A percentile compares a stretch with the other conserved stretches of the same genome.
phyloP scores from a whole-genome alignment of 805 yeast genomes.

The Kuraishia molischiana region DNA sequence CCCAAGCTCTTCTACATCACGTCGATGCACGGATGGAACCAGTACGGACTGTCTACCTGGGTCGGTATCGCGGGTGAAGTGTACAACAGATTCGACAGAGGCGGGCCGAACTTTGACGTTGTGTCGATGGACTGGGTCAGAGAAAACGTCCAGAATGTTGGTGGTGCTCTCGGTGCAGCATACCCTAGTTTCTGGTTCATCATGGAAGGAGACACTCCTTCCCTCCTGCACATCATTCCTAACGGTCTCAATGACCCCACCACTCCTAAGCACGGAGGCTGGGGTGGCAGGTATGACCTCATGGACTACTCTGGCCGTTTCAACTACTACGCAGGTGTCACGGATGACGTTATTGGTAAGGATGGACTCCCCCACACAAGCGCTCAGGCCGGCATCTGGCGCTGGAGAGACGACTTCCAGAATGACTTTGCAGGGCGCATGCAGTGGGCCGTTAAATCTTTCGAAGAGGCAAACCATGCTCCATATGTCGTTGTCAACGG shows the following conservation, averaged over 20 bases:
- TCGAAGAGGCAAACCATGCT: conserved; percentile 11
- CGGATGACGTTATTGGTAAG: conserved; percentile 11
- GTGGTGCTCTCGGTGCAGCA: conserved; percentile 15
- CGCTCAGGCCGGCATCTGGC: conserved; percentile 17
- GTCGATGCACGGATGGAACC: conserved; percentile 15
- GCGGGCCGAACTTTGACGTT: conserved; percentile 14
- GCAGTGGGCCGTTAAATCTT: conserved; percentile 17
- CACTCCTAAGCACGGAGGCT: conserved; percentile 19
- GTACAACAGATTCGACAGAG: conserved; percentile 12
- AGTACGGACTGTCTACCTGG: conserved; percentile 16
- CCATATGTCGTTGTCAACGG: conserved; percentile 15
- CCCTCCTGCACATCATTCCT: conserved; percentile 13
- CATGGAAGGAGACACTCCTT: conserved; percentile 21
- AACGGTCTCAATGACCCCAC: conserved; percentile 17
- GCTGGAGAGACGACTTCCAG: conserved; percentile 20
- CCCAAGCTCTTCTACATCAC: conserved; percentile 14
- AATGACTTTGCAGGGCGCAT: conserved; percentile 17
- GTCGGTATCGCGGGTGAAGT: conserved; percentile 19
- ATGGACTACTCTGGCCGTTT: conserved; percentile 9
- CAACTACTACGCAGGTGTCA: conserved; percentile 13
- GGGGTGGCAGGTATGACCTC: conserved; percentile 19
- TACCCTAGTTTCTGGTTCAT: conserved; percentile 11
- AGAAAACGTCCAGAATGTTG: conserved; percentile 6
- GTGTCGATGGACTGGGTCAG: conserved; percentile 9
- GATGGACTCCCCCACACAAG: conserved; percentile 7